phyloP scores from a whole-genome alignment of 2,329 filamentous ascomycete species.

The Cladophialophora chaetospira region DNA sequence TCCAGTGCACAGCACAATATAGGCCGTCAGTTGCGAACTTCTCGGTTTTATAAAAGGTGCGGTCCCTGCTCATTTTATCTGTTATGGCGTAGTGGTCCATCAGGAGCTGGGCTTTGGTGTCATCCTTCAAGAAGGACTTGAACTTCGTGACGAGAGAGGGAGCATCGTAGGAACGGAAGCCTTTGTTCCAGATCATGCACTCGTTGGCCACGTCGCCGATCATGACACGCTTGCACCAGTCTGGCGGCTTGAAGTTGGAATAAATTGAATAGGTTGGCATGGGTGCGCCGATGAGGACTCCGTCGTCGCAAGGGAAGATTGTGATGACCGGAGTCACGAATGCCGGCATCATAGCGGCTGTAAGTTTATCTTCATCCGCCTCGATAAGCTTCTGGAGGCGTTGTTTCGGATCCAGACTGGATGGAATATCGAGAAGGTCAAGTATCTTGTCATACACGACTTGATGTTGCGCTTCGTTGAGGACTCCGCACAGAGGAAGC shows the following conservation, averaged over 20 bases:
- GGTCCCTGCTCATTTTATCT: neutral
- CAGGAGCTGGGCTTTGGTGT: neutral
- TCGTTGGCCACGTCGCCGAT: slow-evolving; percentile 8
- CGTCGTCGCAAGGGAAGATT: slow-evolving; percentile 4
- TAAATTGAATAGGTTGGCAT: slow-evolving; percentile 3
- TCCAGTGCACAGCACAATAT: slow-evolving; percentile 8
- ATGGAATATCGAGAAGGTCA: neutral
- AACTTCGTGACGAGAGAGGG: neutral
- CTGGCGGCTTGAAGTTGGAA: neutral
- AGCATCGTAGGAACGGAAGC: slow-evolving; percentile 5
- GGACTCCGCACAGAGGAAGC: neutral
- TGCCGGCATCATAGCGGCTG: neutral
- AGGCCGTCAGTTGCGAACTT: slow-evolving; percentile 10
- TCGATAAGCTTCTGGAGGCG: slow-evolving; percentile 9
- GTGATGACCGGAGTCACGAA: slow-evolving; percentile 5
- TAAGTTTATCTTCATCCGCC: neutral
- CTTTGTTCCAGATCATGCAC: slow-evolving; percentile 8
- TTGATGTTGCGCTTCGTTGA: neutral
- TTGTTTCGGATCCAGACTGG: neutral
- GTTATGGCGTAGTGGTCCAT: slow-evolving; percentile 6
- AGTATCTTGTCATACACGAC: slow-evolving; percentile 7
- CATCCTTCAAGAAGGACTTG: neutral
- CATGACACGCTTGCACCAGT: slow-evolving; percentile 8
- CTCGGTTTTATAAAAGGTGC: slow-evolving; percentile 4
- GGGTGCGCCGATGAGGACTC: neutral